These are phyloP conservation scores for Termitomyces sp. DNA, from an alignment of 768 basidiomycete genomes.

Conservation along the genomic window DNA sequence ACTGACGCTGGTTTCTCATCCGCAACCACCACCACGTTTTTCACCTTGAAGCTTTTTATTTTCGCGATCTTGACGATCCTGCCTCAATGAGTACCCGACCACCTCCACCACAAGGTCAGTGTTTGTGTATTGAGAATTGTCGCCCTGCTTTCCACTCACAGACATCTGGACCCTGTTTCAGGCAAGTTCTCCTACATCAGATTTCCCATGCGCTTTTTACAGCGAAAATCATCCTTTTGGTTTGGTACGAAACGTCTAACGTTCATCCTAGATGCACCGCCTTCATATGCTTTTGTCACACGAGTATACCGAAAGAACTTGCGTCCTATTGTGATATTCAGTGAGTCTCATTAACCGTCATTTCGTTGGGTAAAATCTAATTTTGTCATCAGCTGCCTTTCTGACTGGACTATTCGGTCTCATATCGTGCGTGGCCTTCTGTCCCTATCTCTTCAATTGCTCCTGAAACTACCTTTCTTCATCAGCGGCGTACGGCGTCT, in stretches of 20 bases:
- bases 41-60: slow-evolving; percentile 1
- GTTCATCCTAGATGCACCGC: slow-evolving; percentile 37
- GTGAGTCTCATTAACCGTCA: slow-evolving; percentile 19
- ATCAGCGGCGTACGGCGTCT: slow-evolving; percentile 28
- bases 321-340: slow-evolving; percentile 55
- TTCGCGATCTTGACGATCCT: slow-evolving; percentile 3
- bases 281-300: slow-evolving; percentile 57
- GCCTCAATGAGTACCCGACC: slow-evolving; percentile 32
- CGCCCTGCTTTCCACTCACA: background rate
- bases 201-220: background rate
- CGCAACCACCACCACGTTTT: slow-evolving; percentile 3
- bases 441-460: background rate
- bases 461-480: background rate
- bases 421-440: slow-evolving; percentile 47
- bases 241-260: background rate
- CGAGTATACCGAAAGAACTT: slow-evolving; percentile 55
- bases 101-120: slow-evolving; percentile 39
- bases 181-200: slow-evolving; percentile 13
- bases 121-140: background rate
- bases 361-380: background rate
- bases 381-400: slow-evolving; percentile 30
- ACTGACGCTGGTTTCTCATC: slow-evolving; percentile 11
- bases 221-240: background rate
- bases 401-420: slow-evolving; percentile 58
- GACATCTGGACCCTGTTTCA: slow-evolving; percentile 7